Conservation (phyloP, 768 basidiomycete species). For the Amanita phalloides region DNA sequence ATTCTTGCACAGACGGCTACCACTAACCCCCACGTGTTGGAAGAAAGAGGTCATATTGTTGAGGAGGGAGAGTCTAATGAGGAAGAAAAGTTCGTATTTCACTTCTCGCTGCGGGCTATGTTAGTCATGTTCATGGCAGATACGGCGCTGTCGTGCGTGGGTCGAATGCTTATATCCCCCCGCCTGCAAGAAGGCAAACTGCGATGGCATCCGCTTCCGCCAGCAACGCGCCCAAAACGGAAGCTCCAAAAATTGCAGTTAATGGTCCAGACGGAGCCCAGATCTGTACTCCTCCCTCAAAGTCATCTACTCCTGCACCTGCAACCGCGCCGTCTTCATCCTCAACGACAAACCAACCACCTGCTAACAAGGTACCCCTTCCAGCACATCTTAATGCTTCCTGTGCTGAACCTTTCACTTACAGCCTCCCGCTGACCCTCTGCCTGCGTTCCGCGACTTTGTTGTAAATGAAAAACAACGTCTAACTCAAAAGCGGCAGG, state of each 20-base stretch:
- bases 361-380: constrained; percentile 34
- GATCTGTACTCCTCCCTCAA: constrained; percentile 35
- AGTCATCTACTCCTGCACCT: constrained; percentile 48
- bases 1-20: constrained; percentile 34
- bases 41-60: constrained; percentile 62
- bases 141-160: constrained; percentile 89
- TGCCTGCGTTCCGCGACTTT: constrained; percentile 85
- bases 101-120: constrained; percentile 8
- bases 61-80: constrained; percentile 79
- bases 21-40: constrained; percentile 78
- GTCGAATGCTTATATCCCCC: constrained; percentile 88
- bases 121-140: constrained; percentile 32
- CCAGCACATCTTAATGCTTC: constrained; percentile 1
- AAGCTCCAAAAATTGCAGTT: constrained; percentile 54
- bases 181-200: constrained; percentile 62
- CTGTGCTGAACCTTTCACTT: constrained; percentile 7
- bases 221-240: constrained; percentile 5
- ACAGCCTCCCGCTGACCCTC: constrained; percentile 62
- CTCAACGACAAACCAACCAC: constrained; percentile 11
- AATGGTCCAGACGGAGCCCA: constrained; percentile 69
- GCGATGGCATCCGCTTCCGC: constrained; percentile 18
- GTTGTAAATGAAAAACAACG: constrained; percentile 88
- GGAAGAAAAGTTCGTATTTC: constrained; percentile 78
- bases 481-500: constrained; percentile 83
- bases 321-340: not conserved